Percentiles rank a stretch among this genome's conserved stretches.
Conservation (phyloP, 805 yeast genomes). For the Dipodascopsis tothii region DNA sequence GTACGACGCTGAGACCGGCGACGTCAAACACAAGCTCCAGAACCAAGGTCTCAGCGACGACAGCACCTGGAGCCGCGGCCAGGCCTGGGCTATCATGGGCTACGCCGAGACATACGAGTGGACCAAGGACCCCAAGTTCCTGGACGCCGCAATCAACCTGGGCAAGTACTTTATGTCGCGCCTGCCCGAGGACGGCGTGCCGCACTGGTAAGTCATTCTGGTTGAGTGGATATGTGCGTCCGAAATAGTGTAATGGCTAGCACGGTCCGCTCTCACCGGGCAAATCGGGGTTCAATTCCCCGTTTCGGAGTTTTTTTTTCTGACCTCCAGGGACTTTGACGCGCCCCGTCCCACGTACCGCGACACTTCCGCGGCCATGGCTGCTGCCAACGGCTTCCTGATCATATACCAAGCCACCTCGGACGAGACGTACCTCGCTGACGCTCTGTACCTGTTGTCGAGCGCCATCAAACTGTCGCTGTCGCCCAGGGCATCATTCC, state of each 20-base stretch:
- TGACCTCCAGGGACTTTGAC: constrained; percentile 28
- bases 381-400: constrained; percentile 29
- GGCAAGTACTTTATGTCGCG: constrained; percentile 27
- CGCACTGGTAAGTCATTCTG: constrained; percentile 7
- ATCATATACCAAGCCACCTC: constrained; percentile 24
- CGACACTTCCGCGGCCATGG: constrained; percentile 31
- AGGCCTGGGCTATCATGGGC: constrained; percentile 33
- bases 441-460: constrained; percentile 23
- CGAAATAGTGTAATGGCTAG: constrained; percentile 15
- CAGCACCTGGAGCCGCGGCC: constrained; percentile 32
- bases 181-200: constrained; percentile 28
- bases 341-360: constrained; percentile 27
- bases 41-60: constrained; percentile 31
- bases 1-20: constrained; percentile 27
- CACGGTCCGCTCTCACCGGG: constrained; percentile 17
- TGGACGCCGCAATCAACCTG: constrained; percentile 27
- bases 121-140: constrained; percentile 27
- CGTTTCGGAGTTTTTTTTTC: constrained; percentile 8
- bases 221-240: neutral
- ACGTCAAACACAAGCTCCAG: constrained; percentile 26
- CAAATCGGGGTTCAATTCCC: constrained; percentile 15
- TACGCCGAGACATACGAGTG: constrained; percentile 28
- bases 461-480: constrained; percentile 18
- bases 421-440: constrained; percentile 13
- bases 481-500: constrained; percentile 6